Evolutionary conservation across 352 stramenopile genomes (phyloP), one percentile per base, ranked within the genome.

Genomic region (Phytophthora podocarpi): DNA sequence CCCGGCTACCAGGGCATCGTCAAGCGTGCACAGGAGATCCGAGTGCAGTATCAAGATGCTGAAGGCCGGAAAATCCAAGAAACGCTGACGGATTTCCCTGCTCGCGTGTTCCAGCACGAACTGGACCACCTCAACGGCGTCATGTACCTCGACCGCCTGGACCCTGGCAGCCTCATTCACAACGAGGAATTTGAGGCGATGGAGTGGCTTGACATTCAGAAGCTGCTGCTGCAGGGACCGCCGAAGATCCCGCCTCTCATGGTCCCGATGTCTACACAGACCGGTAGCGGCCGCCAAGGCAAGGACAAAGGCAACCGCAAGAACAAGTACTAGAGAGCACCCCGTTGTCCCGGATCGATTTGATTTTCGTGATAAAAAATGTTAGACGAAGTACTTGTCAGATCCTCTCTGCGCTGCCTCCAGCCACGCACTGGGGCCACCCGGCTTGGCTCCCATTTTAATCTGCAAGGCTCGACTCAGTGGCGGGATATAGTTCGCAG

Each of bases 51-150:
- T 52, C 66, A 74, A 32, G 74, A 91, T 42, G 39, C 46, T 15
- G 46, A 90, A 32, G 86, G 86, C 12, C 64, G 79, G 24, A 52
- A 67, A 34, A 60, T 81, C 20, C 64, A 89, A 34, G 68, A 90
- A 57, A 90, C 79, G 15, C 55, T 95, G 51, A 54, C 48, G 4
- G 84, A 89, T 48, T 91, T 93, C 54, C 82, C 84, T n/a, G 86
- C 86, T 31, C 86, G 86, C 13, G 75, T 95, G 36, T 93, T 95
- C 56, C 85, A 95, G 68, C 85, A 95, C 55, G 85, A 95, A 46
- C 63, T 91, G 5, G 83, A 95, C 64, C 85, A 95, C 20, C 61
- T 95, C 15, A 78, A 93, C 36, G 85, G 85, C 41, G 64, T 93
- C 20, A 70, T 95, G 46, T 92, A 90, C 61, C 59, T 92, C 21